A percentile compares a stretch with the other conserved stretches of the same genome.
Evolutionary conservation across 2,329 filamentous ascomycete genomes (phyloP).

Genomic region (Arthrobotrys conoides): DNA sequence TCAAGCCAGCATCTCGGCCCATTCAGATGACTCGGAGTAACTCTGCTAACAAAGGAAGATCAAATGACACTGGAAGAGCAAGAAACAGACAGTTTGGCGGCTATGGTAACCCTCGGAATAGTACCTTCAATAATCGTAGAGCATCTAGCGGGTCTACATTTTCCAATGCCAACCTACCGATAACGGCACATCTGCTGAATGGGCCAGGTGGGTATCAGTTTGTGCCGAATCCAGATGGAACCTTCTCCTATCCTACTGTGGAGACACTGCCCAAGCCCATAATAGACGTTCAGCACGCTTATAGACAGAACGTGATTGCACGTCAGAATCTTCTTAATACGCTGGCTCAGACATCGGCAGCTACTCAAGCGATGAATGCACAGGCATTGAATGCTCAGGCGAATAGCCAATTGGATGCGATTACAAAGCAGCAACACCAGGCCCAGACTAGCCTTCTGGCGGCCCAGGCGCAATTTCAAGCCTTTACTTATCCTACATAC

Average conservation of each 20-base stretch:
- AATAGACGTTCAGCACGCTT: constrained; percentile 43
- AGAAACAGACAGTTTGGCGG: constrained; percentile 47
- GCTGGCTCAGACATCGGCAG: constrained; percentile 23
- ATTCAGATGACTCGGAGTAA: constrained; percentile 63
- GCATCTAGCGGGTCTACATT: constrained; percentile 49
- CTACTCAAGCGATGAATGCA: not conserved
- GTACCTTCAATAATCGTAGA: constrained; percentile 42
- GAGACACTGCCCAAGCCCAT: constrained; percentile 46
- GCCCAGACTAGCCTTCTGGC: constrained; percentile 44
- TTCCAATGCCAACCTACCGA: constrained; percentile 42
- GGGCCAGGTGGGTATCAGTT: constrained; percentile 46
- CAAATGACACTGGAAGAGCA: constrained; percentile 55
- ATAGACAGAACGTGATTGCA: constrained; percentile 39
- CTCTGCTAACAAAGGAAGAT: constrained; percentile 61
- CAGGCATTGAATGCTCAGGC: constrained; percentile 32
- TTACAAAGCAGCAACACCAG: constrained; percentile 44
- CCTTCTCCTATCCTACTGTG: constrained; percentile 40
- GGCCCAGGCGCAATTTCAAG: constrained; percentile 42
- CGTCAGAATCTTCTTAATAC: constrained; percentile 35
- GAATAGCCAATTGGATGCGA: constrained; percentile 40
- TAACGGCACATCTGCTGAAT: constrained; percentile 43
- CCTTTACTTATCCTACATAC: constrained; percentile 43
- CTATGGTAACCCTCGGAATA: constrained; percentile 42
- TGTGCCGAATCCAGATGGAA: constrained; percentile 45
- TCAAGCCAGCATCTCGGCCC: constrained; percentile 62